Evolutionary conservation across 768 basidiomycete genomes (phyloP).

Genomic region (Lactarius evosmus): DNA sequence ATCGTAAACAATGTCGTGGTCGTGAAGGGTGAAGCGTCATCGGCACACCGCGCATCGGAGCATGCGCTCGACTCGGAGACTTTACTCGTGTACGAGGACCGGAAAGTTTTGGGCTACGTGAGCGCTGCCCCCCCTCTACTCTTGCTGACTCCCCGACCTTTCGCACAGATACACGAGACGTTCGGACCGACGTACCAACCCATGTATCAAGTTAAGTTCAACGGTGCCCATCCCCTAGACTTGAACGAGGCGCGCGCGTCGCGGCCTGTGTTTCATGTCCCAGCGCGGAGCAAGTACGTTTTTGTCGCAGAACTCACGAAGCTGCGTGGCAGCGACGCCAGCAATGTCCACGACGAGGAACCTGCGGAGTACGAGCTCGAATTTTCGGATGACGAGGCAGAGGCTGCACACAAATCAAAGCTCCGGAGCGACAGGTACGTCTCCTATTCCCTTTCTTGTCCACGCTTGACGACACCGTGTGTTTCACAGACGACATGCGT

Average conservation of each 20-base stretch:
- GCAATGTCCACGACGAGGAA: conserved; percentile 93
- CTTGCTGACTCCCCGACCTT: conserved; percentile 23
- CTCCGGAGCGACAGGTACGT: conserved; percentile 60
- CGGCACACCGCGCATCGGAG: conserved; percentile 47
- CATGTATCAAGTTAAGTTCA: conserved; percentile 85
- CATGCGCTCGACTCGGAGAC: conserved; percentile 85
- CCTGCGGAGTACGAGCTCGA: conserved; percentile 86
- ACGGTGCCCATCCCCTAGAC: conserved; percentile 59
- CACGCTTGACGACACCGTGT: background rate
- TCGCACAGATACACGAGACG: conserved; percentile 80
- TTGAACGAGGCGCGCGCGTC: conserved; percentile 50
- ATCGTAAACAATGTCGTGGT: conserved; percentile 72
- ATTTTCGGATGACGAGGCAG: conserved; percentile 94
- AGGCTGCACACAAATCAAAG: conserved; percentile 64
- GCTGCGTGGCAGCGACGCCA: conserved; percentile 88
- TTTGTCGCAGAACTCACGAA: conserved; percentile 68
- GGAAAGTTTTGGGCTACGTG: conserved; percentile 88
- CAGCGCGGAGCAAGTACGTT: conserved; percentile 76
- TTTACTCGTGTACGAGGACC: conserved; percentile 84
- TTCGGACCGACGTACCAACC: conserved; percentile 93
- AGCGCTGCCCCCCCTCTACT: conserved; percentile 34
- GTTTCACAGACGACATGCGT: conserved; percentile 48
- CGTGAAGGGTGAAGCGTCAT: conserved; percentile 56
- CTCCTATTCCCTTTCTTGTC: conserved; percentile 2
- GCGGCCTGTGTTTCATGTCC: conserved; percentile 78